Base-by-base conservation (phyloP, 2,329 filamentous ascomycete genomes). In the Trichoderma asperellum region DNA sequence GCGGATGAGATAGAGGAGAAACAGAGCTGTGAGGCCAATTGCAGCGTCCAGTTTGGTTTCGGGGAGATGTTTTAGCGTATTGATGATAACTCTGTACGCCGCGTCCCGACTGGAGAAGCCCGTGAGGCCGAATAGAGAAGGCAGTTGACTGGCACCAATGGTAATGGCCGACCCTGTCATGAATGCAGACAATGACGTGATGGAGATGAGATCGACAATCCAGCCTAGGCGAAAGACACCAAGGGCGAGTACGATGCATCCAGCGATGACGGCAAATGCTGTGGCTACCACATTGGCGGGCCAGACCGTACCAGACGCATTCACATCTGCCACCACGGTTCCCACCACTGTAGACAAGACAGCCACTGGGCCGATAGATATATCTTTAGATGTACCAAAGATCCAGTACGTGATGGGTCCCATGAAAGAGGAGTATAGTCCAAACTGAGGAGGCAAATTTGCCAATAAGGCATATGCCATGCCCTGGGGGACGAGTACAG, bases 351-450 rank as follows among this genome's bases (percentile, higher is more conserved):
- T 96, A 1, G 94, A 98, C 87, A 98, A 92, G 73, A 98, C 96
- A 47, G 96, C 96, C 60, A 98, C 96, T 37, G 95, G 95, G 18
- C 95, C 95, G 68, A 98, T 98, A 11, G 95, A 97, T 76, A 99
- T 98, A 79, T 99, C 95, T 78, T 98, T 99, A 16, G 95, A 97
- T 0, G 96, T 99, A 40, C 94, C 96, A 76, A 98, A 98, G 77
- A 97, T 92, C 95, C 95, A 98, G 81, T 99, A 99, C 71, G 97
- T 86, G 72, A 97, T 79, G 18, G 97, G 94, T 62, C 95, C 96
- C 87, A 97, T 96, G 77, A 99, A 98, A 0, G 95, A 97, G 0
- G 95, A 96, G 70, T 82, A 83, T 0, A 98, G 86, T 64, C 95
- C 95, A 76, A 90, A 98, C 77, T 98, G 86, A 6, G 91, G 87